Percentiles rank a stretch among this genome's conserved stretches.
Conservation (phyloP, 352 stramenopile genomes). For the Globisporangium orthogonon region DNA sequence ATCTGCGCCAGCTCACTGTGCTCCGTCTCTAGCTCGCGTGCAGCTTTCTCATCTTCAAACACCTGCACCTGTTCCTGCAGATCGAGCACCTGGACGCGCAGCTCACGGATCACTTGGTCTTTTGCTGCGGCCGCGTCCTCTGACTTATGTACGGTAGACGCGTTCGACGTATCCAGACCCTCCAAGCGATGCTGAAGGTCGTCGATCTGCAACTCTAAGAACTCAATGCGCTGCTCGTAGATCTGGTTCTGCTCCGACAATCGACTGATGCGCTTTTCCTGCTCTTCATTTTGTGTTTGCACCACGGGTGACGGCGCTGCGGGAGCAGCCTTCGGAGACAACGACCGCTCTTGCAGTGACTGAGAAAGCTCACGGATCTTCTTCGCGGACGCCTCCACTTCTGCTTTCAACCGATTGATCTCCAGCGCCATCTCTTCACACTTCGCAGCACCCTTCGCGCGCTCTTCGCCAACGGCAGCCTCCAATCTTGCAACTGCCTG, state of each 20-base stretch:
- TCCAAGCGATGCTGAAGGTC: slow-evolving; percentile 1
- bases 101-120: slow-evolving; percentile 10
- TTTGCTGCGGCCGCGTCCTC: slow-evolving; percentile 1
- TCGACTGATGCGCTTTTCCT: slow-evolving; percentile 6
- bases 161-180: neutral
- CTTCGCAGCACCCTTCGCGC: neutral
- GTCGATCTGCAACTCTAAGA: slow-evolving; percentile 9
- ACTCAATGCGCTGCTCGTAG: slow-evolving; percentile 12
- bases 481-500: too few relatives aligned
- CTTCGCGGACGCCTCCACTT: neutral
- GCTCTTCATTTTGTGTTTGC: neutral
- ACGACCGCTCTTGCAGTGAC: too few relatives aligned
- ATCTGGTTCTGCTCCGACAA: slow-evolving; percentile 15
- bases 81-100: slow-evolving; percentile 14
- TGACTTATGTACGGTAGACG: neutral
- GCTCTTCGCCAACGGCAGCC: neutral
- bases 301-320: neutral
- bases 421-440: neutral
- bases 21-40: slow-evolving; percentile 21
- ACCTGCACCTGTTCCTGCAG: slow-evolving; percentile 15
- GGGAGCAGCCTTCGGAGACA: neutral
- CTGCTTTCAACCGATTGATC: neutral
- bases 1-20: slow-evolving; percentile 26
- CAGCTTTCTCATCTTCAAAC: slow-evolving; percentile 10
- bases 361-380: neutral